These are phyloP conservation scores for Tympanopsis confertula DNA, from an alignment of 2,329 filamentous ascomycete species.

Conservation along the genomic window DNA sequence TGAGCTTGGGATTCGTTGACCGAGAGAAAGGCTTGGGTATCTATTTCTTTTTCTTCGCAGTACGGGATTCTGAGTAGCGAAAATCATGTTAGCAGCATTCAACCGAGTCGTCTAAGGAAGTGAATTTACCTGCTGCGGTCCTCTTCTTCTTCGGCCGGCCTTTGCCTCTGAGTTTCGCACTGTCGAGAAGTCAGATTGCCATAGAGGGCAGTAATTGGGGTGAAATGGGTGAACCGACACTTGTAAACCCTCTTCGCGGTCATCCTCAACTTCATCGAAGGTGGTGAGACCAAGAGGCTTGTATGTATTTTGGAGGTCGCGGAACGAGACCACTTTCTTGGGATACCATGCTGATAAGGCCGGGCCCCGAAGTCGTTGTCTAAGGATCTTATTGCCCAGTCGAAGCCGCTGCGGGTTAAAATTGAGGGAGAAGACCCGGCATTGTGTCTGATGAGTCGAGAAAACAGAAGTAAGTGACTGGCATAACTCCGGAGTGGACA, in stretches of 20 bases:
- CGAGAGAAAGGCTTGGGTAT: not conserved
- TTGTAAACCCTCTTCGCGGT: not conserved
- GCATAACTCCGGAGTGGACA: too few species aligned
- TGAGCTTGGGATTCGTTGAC: too few species aligned
- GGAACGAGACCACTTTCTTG: not conserved
- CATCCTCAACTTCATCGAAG: not conserved
- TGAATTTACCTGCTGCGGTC: not conserved
- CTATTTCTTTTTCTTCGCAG: not conserved
- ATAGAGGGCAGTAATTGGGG: not conserved
- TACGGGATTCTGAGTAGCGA: not conserved
- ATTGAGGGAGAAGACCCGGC: not conserved
- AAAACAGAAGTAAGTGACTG: too few species aligned
- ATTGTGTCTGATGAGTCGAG: not conserved
- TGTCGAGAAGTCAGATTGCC: not conserved
- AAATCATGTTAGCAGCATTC: too few species aligned
- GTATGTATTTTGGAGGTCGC: not conserved
- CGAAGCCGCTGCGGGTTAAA: not conserved
- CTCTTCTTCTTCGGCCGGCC: not conserved
- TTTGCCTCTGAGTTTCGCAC: not conserved
- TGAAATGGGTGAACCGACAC: not conserved
- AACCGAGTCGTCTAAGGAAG: too few species aligned
- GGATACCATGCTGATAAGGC: not conserved
- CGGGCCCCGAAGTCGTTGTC: not conserved
- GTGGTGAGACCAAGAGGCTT: not conserved
- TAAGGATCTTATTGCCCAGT: not conserved